A percentile compares a stretch with the other conserved stretches of the same genome.
These are phyloP conservation scores for Acer yangbiense DNA, from an alignment of 345 rosid genomes.

Conservation along the genomic window DNA sequence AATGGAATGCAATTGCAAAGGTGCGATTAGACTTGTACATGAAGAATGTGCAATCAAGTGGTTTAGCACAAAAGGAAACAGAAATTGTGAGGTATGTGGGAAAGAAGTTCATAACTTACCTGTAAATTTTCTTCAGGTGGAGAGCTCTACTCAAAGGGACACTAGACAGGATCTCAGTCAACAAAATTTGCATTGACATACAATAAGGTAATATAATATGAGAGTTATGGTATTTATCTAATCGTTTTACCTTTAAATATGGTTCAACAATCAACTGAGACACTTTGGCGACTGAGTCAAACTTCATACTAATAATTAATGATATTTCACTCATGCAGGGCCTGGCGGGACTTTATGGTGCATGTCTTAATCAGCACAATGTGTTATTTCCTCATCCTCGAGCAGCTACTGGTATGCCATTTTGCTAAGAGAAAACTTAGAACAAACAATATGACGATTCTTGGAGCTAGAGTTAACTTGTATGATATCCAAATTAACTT, in stretches of 20 bases:
- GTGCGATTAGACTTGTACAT: constrained; percentile 83
- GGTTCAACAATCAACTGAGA: neutral
- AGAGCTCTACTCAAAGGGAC: constrained; percentile 47
- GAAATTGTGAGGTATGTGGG: constrained; percentile 83
- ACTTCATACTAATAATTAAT: constrained; percentile 9
- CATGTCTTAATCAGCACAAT: constrained; percentile 83
- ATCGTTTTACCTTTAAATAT: neutral
- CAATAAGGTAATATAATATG: constrained; percentile 51
- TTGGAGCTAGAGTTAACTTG: neutral
- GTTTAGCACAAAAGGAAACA: constrained; percentile 85
- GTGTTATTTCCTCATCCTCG: constrained; percentile 96
- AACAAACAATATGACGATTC: neutral
- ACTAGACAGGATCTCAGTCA: constrained; percentile 49
- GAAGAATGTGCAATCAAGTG: constrained; percentile 88
- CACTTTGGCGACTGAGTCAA: neutral
- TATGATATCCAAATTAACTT: neutral
- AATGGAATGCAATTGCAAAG: constrained; percentile 98
- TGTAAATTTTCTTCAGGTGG: constrained; percentile 71
- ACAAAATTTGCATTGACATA: constrained; percentile 47
- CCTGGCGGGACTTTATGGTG: constrained; percentile 91
- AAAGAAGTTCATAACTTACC: constrained; percentile 89
- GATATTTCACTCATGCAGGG: constrained; percentile 51
- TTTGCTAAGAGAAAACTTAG: constrained; percentile 9
- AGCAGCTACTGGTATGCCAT: constrained; percentile 77
- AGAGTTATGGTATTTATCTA: neutral